Evolutionary conservation across 768 basidiomycete species (phyloP).

Genomic region (Lactifluus echinatus): DNA sequence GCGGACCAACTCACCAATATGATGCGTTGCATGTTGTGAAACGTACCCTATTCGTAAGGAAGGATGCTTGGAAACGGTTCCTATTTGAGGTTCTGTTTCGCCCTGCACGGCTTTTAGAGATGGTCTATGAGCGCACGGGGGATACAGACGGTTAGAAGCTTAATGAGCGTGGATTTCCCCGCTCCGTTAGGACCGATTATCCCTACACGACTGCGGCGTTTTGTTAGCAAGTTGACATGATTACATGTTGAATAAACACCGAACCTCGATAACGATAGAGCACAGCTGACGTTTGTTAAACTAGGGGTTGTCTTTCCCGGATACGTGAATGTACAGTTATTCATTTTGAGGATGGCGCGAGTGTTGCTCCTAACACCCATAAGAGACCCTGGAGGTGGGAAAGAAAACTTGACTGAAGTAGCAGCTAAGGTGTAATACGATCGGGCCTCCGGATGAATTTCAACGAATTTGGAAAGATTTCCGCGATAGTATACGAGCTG

Average conservation of each 20-base stretch:
- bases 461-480: constrained; percentile 86
- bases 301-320: constrained; percentile 75
- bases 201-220: constrained; percentile 65
- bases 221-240: constrained; percentile 24
- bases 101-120: constrained; percentile 40
- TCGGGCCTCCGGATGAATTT: constrained; percentile 83
- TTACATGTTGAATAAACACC: not conserved
- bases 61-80: constrained; percentile 90
- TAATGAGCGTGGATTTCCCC: constrained; percentile 93
- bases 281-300: constrained; percentile 82
- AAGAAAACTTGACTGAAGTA: constrained; percentile 88
- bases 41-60: constrained; percentile 92
- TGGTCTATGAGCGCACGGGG: constrained; percentile 1
- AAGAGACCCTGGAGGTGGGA: constrained; percentile 90
- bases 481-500: constrained; percentile 91
- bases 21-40: constrained; percentile 96
- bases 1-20: constrained; percentile 51
- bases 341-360: constrained; percentile 89
- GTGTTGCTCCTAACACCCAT: constrained; percentile 97
- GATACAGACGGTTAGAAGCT: constrained; percentile 68
- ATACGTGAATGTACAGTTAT: constrained; percentile 89
- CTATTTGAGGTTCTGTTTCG: constrained; percentile 86
- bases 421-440: constrained; percentile 96
- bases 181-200: constrained; percentile 92
- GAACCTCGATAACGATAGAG: constrained; percentile 84